Evolutionary conservation across 2,329 filamentous ascomycete genomes (phyloP).

Genomic region (Ophiostoma australiae): DNA sequence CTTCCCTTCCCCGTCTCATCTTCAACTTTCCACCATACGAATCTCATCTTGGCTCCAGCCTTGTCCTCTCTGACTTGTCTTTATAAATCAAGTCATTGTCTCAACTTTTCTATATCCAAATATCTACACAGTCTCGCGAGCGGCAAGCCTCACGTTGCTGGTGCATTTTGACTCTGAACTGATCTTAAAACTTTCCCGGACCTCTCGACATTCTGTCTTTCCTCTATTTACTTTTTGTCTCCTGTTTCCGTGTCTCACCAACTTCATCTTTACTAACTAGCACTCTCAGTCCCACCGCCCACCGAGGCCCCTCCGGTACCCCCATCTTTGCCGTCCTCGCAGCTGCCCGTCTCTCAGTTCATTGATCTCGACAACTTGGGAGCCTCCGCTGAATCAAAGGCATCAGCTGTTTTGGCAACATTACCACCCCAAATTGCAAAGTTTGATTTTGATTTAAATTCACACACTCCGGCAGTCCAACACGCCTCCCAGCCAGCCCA

Average conservation of each 20-base stretch:
- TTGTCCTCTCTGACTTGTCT: conserved; percentile 1
- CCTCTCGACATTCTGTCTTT: background rate
- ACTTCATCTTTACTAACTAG: conserved; percentile 1
- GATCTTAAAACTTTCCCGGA: background rate
- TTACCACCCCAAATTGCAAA: background rate
- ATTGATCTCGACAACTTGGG: background rate
- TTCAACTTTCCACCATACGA: background rate
- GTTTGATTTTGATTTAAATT: background rate
- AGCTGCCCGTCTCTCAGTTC: conserved; percentile 5
- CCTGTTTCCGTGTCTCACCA: background rate
- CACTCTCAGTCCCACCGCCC: background rate
- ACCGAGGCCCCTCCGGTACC: conserved; percentile 1
- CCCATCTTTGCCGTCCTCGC: background rate
- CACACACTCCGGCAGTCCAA: conserved; percentile 4
- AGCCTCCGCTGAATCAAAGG: background rate
- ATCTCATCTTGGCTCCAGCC: background rate
- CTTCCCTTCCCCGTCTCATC: background rate
- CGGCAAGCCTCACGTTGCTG: conserved; percentile 8
- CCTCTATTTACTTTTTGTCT: background rate
- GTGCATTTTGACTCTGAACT: background rate
- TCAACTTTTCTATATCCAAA: background rate
- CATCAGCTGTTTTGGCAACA: background rate
- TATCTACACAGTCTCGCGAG: background rate
- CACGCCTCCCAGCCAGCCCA: conserved; percentile 1
- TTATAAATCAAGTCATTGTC: background rate